These are phyloP conservation scores for Rhodotorula sp. DNA, from an alignment of 1,284 basidiomycete genomes.

Conservation along the genomic window DNA sequence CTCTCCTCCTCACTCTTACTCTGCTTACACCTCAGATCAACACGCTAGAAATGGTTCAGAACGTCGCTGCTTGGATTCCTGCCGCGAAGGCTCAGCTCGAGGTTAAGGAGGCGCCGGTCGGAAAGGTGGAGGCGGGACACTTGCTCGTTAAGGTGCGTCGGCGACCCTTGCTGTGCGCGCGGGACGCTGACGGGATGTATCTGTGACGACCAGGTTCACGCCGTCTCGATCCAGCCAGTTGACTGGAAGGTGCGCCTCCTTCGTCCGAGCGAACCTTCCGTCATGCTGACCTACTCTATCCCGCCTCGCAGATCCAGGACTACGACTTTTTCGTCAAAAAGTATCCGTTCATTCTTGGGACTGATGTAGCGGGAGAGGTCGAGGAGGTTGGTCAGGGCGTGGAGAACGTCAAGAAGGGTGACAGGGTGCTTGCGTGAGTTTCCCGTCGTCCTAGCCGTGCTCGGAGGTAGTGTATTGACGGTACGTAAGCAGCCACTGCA, in stretches of 20 bases:
- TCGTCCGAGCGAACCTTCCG: too few relatives aligned
- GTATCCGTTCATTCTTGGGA: conserved; percentile 24
- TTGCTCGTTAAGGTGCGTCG: conserved; percentile 24
- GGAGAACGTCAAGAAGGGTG: conserved; percentile 47
- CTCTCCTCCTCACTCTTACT: neutral
- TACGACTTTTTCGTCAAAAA: conserved; percentile 23
- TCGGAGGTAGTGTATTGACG: neutral
- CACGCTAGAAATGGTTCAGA: neutral
- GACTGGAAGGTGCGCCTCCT: conserved; percentile 20
- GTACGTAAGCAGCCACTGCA: conserved; percentile 15
- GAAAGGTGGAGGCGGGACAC: neutral
- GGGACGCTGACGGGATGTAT: neutral
- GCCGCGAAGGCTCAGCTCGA: neutral
- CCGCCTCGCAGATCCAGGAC: conserved; percentile 11
- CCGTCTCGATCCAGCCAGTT: conserved; percentile 22
- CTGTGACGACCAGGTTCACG: conserved; percentile 7
- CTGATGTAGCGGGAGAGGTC: conserved; percentile 51
- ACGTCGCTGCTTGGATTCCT: conserved; percentile 21
- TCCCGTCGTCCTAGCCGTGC: neutral
- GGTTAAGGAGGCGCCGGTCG: conserved; percentile 5
- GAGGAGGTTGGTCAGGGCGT: conserved; percentile 53
- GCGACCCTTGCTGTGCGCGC: neutral
- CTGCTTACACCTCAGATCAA: neutral
- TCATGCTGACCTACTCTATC: neutral
- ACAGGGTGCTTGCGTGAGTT: conserved; percentile 47